Evolutionary conservation across 139 green algal species (phyloP).

Genomic region (Yamagishiella unicocca): DNA sequence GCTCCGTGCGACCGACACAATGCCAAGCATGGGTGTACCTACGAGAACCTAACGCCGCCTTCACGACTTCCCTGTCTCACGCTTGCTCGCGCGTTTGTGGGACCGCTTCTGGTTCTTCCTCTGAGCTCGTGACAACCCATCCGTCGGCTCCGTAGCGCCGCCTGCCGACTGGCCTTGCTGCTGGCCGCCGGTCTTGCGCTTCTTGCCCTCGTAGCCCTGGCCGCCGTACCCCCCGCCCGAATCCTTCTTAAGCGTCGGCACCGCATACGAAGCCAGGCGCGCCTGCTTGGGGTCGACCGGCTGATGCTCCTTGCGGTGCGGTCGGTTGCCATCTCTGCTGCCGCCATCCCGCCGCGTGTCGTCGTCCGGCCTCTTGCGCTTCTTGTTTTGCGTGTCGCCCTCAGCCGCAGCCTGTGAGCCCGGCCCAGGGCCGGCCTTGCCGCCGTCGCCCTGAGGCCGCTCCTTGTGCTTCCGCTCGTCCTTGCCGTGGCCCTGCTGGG

Average conservation of each 20-base stretch:
- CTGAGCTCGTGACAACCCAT: constrained; percentile 75
- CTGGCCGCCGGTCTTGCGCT: constrained; percentile 41
- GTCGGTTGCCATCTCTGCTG: neutral
- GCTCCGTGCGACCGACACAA: too few species aligned
- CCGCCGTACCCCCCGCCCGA: neutral
- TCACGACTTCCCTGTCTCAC: neutral
- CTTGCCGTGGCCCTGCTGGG: neutral
- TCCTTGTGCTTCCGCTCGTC: neutral
- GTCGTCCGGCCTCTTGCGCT: too few species aligned
- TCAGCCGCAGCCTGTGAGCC: neutral
- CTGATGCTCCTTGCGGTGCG: neutral
- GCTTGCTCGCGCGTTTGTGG: constrained; percentile 67
- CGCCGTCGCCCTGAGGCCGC: constrained; percentile 2
- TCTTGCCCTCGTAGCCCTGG: neutral
- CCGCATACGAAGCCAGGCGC: constrained; percentile 69
- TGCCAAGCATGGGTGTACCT: too few species aligned
- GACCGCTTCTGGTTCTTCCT: constrained; percentile 81
- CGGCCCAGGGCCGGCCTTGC: neutral
- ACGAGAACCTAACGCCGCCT: too few species aligned
- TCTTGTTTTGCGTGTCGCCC: constrained; percentile 28
- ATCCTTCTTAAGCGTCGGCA: constrained; percentile 56
- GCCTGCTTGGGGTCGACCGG: constrained; percentile 54
- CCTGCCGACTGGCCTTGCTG: neutral
- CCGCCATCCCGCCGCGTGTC: neutral
- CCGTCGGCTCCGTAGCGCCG: constrained; percentile 10